Conservation (phyloP, 2,329 filamentous ascomycete genomes). For the Fusarium sublunatum region DNA sequence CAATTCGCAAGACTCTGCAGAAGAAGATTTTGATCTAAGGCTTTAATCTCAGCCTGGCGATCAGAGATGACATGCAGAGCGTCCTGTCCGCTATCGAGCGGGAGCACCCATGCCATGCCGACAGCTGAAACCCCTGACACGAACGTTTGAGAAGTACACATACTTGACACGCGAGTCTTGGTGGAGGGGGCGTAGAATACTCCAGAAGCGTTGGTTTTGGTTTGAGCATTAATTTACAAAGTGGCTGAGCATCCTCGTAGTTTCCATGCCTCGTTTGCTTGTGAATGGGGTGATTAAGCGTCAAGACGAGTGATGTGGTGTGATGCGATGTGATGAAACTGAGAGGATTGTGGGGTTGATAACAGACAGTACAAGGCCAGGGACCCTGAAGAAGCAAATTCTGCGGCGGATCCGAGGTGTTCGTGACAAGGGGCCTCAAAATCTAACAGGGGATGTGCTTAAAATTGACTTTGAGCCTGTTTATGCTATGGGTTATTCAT, state of each 20-base stretch:
- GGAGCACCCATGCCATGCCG: constrained; percentile 41
- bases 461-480: background rate
- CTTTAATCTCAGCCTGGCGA: constrained; percentile 41
- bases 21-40: constrained; percentile 31
- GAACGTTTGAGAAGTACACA: constrained; percentile 18
- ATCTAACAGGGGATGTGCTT: constrained; percentile 9
- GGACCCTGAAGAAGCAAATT: constrained; percentile 22
- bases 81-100: constrained; percentile 21
- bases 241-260: constrained; percentile 8
- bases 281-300: constrained; percentile 27
- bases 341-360: constrained; percentile 36
- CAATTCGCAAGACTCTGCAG: constrained; percentile 3
- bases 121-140: constrained; percentile 27
- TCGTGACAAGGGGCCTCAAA: constrained; percentile 40
- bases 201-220: constrained; percentile 7
- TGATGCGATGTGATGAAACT: background rate
- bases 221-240: constrained; percentile 3
- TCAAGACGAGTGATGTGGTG: constrained; percentile 24
- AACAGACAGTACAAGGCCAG: constrained; percentile 10
- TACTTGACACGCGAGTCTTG: constrained; percentile 10
- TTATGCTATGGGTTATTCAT: constrained; percentile 4
- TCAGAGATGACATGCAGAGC: constrained; percentile 45
- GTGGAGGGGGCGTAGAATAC: constrained; percentile 24
- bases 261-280: constrained; percentile 1
- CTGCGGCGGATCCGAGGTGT: constrained; percentile 43